A percentile compares a stretch with the other conserved stretches of the same genome.
These are phyloP conservation scores for Sporothrix brunneoviolacea DNA, from an alignment of 2,329 filamentous ascomycete genomes.

Conservation along the genomic window DNA sequence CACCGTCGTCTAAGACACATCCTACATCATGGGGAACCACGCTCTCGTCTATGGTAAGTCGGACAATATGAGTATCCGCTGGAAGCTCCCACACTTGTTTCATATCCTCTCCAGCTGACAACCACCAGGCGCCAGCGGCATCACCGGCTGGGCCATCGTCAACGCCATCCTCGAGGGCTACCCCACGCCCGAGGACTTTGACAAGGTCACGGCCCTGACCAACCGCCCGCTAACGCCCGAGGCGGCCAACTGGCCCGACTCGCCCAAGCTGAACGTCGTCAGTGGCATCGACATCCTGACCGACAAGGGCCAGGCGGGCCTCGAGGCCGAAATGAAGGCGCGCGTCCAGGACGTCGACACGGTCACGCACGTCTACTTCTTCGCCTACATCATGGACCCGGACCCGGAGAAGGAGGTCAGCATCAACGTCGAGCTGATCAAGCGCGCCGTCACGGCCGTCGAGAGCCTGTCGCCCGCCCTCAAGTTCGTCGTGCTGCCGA, in stretches of 20 bases:
- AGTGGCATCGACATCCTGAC: conserved; percentile 31
- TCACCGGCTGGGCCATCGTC: conserved; percentile 43
- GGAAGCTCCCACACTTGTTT: not conserved
- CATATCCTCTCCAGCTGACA: not conserved
- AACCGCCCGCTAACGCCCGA: conserved; percentile 33
- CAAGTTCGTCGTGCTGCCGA: conserved; percentile 34
- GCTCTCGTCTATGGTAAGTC: conserved; percentile 18
- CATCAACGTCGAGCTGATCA: conserved; percentile 33
- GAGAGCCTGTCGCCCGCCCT: conserved; percentile 32
- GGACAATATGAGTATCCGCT: not conserved
- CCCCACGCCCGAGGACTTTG: conserved; percentile 36
- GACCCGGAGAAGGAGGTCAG: conserved; percentile 26
- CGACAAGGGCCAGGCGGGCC: conserved; percentile 22
- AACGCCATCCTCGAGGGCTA: conserved; percentile 41
- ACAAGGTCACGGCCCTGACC: conserved; percentile 39
- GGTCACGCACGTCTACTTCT: conserved; percentile 38
- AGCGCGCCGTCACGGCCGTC: conserved; percentile 31
- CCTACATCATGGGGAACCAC: conserved; percentile 14
- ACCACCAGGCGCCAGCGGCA: conserved; percentile 36
- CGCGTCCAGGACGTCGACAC: conserved; percentile 30
- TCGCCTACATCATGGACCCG: conserved; percentile 31
- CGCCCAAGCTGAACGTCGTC: conserved; percentile 27
- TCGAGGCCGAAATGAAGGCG: conserved; percentile 28
- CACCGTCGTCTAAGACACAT: no score
- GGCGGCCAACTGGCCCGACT: conserved; percentile 25